phyloP scores from a whole-genome alignment of 1,139 yeast species.

The Groenewaldozyma auringiensis region DNA sequence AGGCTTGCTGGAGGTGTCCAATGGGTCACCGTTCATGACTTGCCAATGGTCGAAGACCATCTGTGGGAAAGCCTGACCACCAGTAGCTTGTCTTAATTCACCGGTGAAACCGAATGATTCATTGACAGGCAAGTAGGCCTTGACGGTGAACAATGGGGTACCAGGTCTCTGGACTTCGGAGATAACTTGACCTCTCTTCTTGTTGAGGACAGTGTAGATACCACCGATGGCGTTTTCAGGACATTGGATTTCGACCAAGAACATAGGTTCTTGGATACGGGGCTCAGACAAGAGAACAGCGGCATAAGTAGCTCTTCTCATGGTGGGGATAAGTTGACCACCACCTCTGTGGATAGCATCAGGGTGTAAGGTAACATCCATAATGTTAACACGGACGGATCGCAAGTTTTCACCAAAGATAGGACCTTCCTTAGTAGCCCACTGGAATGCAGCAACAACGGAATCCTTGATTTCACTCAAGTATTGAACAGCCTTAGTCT shows the following conservation, averaged over 20 bases:
- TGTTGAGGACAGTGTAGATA: conserved; percentile 98
- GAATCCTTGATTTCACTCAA: conserved; percentile 98
- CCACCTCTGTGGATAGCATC: conserved; percentile 99
- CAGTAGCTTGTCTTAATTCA: conserved; percentile 99
- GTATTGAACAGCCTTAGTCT: conserved; percentile 99
- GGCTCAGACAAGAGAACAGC: conserved; percentile 97
- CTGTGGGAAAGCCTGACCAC: conserved; percentile 99
- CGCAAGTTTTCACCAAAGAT: conserved; percentile 93
- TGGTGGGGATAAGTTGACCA: conserved; percentile 99
- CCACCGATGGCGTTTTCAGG: conserved; percentile 99
- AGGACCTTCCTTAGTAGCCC: conserved; percentile 99
- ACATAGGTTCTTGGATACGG: conserved; percentile 98
- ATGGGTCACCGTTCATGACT: conserved; percentile 82
- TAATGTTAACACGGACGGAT: conserved; percentile 94
- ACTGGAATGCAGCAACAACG: conserved; percentile 99
- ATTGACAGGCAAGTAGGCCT: conserved; percentile 99
- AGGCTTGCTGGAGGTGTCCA: conserved; percentile 88
- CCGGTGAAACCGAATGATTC: conserved; percentile 99
- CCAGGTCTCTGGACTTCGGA: conserved; percentile 99
- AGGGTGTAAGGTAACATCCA: conserved; percentile 99
- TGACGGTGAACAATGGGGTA: conserved; percentile 98
- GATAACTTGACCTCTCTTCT: conserved; percentile 99
- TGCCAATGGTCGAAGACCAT: conserved; percentile 99
- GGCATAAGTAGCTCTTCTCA: conserved; percentile 99
- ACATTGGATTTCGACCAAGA: conserved; percentile 99